These are phyloP conservation scores for Acanthamoeba castellanii DNA, from an alignment of 208 protist genomes.

Conservation along the genomic window DNA sequence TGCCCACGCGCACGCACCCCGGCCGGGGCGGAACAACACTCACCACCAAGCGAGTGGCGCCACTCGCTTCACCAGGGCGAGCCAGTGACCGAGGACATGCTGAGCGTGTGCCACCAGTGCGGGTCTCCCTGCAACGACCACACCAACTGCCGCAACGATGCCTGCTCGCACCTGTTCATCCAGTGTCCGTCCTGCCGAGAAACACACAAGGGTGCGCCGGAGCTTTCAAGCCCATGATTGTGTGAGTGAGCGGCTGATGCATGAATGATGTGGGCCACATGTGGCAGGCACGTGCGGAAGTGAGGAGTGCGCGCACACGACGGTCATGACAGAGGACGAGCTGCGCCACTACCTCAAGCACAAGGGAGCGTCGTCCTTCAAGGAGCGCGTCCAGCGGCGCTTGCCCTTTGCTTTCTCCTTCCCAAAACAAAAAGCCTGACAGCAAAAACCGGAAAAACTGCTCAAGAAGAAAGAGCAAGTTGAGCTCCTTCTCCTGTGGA, in stretches of 20 bases:
- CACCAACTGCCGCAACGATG: conserved; percentile 25
- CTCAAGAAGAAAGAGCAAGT: too few species aligned
- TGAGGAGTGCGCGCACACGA: background rate
- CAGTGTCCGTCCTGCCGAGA: background rate
- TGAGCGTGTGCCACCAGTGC: conserved; percentile 22
- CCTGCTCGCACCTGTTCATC: conserved; percentile 20
- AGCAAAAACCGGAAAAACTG: too few species aligned
- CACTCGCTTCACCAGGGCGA: background rate
- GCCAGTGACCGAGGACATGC: background rate
- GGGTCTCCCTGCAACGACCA: background rate
- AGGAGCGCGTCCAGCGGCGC: background rate
- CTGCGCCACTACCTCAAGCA: conserved; percentile 39
- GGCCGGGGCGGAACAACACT: background rate
- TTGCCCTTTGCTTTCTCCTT: background rate
- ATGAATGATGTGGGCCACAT: too few species aligned
- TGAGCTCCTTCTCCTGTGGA: too few species aligned
- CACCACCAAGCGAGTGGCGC: background rate
- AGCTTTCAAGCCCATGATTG: too few species aligned
- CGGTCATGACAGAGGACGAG: conserved; percentile 1
- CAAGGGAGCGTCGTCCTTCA: background rate
- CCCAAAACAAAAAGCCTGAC: background rate
- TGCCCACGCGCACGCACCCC: too few species aligned
- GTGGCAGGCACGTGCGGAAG: background rate
- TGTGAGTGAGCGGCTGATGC: too few species aligned
- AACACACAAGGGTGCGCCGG: background rate